A percentile compares a stretch with the other conserved stretches of the same genome.
These are phyloP conservation scores for Suaeda aralocaspica DNA, from an alignment of 148 eudicot genomes.

Conservation along the genomic window DNA sequence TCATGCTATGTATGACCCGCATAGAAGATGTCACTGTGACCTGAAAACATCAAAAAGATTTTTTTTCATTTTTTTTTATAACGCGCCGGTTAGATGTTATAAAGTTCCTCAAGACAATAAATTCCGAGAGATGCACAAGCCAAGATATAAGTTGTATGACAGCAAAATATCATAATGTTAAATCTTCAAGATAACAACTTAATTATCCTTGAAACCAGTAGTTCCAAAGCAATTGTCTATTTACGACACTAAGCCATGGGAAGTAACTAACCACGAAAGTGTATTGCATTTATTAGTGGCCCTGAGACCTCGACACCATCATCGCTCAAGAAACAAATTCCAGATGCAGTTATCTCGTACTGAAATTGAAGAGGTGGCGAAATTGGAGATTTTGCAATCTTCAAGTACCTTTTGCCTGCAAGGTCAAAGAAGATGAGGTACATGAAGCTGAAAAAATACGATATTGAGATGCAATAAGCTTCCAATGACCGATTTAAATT, in stretches of 20 bases:
- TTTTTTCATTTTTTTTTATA: neutral
- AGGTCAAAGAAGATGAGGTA: constrained; percentile 9
- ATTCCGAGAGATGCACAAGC: no score
- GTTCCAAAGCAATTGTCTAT: neutral
- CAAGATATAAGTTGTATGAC: no score
- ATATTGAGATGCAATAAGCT: neutral
- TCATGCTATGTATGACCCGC: constrained; percentile 25
- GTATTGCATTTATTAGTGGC: constrained; percentile 59
- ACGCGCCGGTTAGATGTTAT: no score
- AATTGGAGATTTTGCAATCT: constrained; percentile 88
- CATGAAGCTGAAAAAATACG: neutral
- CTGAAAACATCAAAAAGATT: constrained; percentile 12
- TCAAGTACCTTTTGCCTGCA: constrained; percentile 73
- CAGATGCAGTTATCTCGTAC: constrained; percentile 57
- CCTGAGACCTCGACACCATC: constrained; percentile 63
- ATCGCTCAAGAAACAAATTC: constrained; percentile 57
- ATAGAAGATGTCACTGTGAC: constrained; percentile 29
- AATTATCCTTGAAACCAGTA: no score
- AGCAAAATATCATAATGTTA: no score
- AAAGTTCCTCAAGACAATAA: no score
- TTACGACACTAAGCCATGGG: no score
- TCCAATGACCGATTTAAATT: neutral
- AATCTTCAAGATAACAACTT: no score
- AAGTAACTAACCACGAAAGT: constrained; percentile 36
- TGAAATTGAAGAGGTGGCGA: constrained; percentile 76